phyloP scores from a whole-genome alignment of 2,329 filamentous ascomycete genomes.

The Parastagonospora nodorum region DNA sequence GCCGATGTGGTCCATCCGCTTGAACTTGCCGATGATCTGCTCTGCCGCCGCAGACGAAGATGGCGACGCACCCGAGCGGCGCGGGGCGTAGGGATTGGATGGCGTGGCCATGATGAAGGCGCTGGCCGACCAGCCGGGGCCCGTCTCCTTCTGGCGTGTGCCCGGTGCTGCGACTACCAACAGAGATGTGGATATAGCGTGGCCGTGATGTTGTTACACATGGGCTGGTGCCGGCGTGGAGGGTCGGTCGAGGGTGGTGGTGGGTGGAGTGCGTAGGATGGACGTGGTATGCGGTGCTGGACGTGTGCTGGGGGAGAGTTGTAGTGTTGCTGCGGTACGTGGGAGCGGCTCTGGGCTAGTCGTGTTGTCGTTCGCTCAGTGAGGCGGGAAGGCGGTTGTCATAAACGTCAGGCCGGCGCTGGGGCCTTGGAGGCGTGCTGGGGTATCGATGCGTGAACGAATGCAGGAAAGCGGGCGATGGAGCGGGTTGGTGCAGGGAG shows the following conservation, averaged over 20 bases:
- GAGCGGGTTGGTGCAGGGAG: neutral
- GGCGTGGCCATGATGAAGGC: constrained; percentile 44
- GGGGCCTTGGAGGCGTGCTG: constrained; percentile 12
- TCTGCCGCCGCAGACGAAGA: constrained; percentile 38
- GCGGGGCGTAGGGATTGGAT: constrained; percentile 37
- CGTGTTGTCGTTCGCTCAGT: neutral
- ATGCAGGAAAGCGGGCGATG: constrained; percentile 5
- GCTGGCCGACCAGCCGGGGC: constrained; percentile 36
- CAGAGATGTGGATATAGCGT: constrained; percentile 46
- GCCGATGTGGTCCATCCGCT: constrained; percentile 86
- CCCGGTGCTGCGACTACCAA: constrained; percentile 37
- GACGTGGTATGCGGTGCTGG: neutral
- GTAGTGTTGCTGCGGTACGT: no score
- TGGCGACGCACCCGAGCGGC: constrained; percentile 45
- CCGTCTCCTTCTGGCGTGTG: constrained; percentile 13
- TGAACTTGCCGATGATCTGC: constrained; percentile 72
- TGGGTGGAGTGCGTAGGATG: neutral
- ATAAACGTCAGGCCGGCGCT: constrained; percentile 3
- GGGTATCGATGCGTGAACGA: constrained; percentile 10
- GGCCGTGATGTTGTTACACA: constrained; percentile 46
- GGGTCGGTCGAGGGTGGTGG: constrained; percentile 3
- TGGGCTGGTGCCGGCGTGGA: constrained; percentile 29
- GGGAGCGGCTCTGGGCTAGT: no score
- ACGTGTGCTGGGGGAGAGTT: no score
- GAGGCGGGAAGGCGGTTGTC: neutral